Conservation (phyloP, 768 basidiomycete species). For the Flagelloscypha sp. region DNA sequence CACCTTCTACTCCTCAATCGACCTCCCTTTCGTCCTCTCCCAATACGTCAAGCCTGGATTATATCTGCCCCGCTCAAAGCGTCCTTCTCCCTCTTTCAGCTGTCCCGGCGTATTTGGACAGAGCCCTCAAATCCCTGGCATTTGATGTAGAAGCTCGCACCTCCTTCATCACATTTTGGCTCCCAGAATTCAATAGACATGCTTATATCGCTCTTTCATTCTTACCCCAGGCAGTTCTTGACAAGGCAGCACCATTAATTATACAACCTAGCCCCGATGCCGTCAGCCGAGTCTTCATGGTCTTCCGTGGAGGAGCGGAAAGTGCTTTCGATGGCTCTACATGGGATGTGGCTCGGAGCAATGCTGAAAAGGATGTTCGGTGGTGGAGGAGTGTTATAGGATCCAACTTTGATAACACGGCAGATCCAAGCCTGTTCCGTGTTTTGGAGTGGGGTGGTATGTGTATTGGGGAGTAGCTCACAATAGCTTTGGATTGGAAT, state of each 20-base stretch:
- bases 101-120: conserved; percentile 20
- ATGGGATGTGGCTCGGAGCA: conserved; percentile 8
- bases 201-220: conserved; percentile 24
- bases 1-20: no score
- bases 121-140: conserved; percentile 12
- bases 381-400: conserved; percentile 15
- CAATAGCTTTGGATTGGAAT: no score
- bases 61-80: conserved; percentile 8
- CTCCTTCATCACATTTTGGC: conserved; percentile 31
- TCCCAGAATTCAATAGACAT: conserved; percentile 21
- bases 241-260: conserved; percentile 19
- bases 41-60: no score
- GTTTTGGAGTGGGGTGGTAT: conserved; percentile 26
- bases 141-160: conserved; percentile 25
- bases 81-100: conserved; percentile 13
- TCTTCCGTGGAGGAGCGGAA: conserved; percentile 17
- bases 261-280: conserved; percentile 24
- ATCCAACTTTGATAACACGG: conserved; percentile 6
- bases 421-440: conserved; percentile 15
- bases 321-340: conserved; percentile 1
- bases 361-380: conserved; percentile 7
- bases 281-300: conserved; percentile 26
- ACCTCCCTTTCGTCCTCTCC: no score
- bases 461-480: no score
- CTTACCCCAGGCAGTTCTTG: conserved; percentile 24